A percentile compares a stretch with the other conserved stretches of the same genome.
These are phyloP conservation scores for Thozetella sp. DNA, from an alignment of 495 filamentous ascomycete species.

Conservation along the genomic window DNA sequence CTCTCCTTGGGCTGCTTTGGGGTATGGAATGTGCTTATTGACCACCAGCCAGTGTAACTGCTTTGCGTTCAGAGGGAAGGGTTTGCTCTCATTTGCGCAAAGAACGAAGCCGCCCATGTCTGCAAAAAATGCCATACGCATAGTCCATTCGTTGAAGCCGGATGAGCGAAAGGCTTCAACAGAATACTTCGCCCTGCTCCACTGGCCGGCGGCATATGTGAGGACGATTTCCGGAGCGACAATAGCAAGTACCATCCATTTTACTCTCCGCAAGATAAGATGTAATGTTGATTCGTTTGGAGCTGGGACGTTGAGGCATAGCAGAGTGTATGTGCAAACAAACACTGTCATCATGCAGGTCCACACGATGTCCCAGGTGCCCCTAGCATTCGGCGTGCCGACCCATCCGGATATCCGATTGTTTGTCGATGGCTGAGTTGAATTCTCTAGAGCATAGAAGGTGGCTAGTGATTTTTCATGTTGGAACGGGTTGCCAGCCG, in stretches of 20 bases:
- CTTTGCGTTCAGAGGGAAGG: conserved; percentile 32
- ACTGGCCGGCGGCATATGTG: conserved; percentile 10
- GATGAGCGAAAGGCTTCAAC: conserved; percentile 12
- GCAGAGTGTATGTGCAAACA: conserved; percentile 23
- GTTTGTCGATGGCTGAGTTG: too few species aligned
- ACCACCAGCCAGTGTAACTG: conserved; percentile 33
- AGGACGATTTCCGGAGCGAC: conserved; percentile 30
- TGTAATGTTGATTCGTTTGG: conserved; percentile 9
- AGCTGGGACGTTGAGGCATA: conserved; percentile 33
- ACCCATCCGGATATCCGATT: too few species aligned
- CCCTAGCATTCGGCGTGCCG: conserved; percentile 18
- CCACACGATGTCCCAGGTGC: conserved; percentile 34
- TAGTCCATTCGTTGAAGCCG: conserved; percentile 29
- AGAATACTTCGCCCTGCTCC: conserved; percentile 5
- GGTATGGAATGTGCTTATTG: conserved; percentile 13
- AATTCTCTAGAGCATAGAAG: too few species aligned
- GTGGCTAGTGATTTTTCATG: too few species aligned
- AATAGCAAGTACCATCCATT: conserved; percentile 27
- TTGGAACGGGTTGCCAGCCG: too few species aligned
- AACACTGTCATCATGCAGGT: conserved; percentile 25
- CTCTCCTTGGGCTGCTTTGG: too few species aligned
- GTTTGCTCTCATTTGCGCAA: conserved; percentile 10
- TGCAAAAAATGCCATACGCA: conserved; percentile 35
- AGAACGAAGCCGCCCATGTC: conserved; percentile 39
- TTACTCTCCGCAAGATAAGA: conserved; percentile 14